A percentile compares a stretch with the other conserved stretches of the same genome.
Conservation (phyloP, 768 basidiomycete species). For the Mycena alexandri region DNA sequence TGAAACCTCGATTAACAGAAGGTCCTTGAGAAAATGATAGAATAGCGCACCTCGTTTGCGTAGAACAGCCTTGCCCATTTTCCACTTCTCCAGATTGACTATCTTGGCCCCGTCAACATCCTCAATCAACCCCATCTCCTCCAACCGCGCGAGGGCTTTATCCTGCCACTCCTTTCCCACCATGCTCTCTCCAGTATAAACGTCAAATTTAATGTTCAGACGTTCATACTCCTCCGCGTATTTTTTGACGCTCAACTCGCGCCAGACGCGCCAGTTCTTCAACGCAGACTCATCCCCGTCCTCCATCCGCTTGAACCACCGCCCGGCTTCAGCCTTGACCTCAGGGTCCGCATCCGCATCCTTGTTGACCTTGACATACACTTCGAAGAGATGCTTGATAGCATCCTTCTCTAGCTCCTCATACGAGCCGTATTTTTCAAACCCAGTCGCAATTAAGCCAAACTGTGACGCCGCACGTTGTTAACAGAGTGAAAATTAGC, state of each 20-base stretch:
- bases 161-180: constrained; percentile 82
- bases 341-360: constrained; percentile 80
- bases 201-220: constrained; percentile 91
- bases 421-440: constrained; percentile 90
- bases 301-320: constrained; percentile 96
- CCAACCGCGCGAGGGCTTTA: constrained; percentile 74
- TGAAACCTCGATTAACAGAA: constrained; percentile 44
- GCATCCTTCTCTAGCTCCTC: constrained; percentile 88
- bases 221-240: constrained; percentile 90
- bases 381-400: constrained; percentile 93
- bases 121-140: constrained; percentile 80
- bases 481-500: neutral
- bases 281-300: constrained; percentile 90
- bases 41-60: constrained; percentile 78
- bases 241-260: constrained; percentile 89
- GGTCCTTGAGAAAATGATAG: neutral
- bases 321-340: constrained; percentile 82
- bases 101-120: constrained; percentile 87
- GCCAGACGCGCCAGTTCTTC: constrained; percentile 92
- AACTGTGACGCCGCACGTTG: constrained; percentile 58
- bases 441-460: constrained; percentile 91
- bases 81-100: constrained; percentile 90
- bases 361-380: constrained; percentile 95
- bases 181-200: constrained; percentile 91
- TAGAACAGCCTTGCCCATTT: constrained; percentile 91